phyloP scores from a whole-genome alignment of 177 flowering plant genomes.

The Vitis hybrid region DNA sequence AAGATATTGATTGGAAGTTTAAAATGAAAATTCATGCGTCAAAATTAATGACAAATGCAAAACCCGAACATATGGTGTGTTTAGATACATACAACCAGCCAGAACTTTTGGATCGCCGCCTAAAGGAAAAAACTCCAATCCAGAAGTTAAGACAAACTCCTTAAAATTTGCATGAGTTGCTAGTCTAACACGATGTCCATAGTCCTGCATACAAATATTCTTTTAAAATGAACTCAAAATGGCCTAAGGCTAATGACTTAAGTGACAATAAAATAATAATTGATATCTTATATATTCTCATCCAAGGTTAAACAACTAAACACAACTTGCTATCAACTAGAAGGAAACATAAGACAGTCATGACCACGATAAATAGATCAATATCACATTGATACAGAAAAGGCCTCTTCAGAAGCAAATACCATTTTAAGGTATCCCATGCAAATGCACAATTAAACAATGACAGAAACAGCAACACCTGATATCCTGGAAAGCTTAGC shows the following conservation, averaged over 20 bases:
- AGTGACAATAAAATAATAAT: background rate
- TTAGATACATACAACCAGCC: conserved; percentile 83
- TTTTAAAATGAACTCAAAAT: conserved; percentile 7
- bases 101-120: conserved; percentile 99
- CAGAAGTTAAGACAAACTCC: conserved; percentile 95
- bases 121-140: conserved; percentile 95
- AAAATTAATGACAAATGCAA: background rate
- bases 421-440: too few species aligned
- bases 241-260: background rate
- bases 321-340: too few species aligned
- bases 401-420: too few species aligned
- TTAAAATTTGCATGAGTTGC: conserved; percentile 98
- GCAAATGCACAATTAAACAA: too few species aligned
- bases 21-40: background rate
- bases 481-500: too few species aligned
- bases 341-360: too few species aligned
- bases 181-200: conserved; percentile 96
- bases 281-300: too few species aligned
- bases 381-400: too few species aligned
- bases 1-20: background rate
- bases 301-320: too few species aligned
- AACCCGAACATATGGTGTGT: conserved; percentile 1
- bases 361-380: too few species aligned
- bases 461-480: too few species aligned
- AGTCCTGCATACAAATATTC: conserved; percentile 62